Percentiles rank a stretch among this genome's conserved stretches.
Conservation (phyloP, 169 alveolate genomes). For the Plasmodium relictum region DNA sequence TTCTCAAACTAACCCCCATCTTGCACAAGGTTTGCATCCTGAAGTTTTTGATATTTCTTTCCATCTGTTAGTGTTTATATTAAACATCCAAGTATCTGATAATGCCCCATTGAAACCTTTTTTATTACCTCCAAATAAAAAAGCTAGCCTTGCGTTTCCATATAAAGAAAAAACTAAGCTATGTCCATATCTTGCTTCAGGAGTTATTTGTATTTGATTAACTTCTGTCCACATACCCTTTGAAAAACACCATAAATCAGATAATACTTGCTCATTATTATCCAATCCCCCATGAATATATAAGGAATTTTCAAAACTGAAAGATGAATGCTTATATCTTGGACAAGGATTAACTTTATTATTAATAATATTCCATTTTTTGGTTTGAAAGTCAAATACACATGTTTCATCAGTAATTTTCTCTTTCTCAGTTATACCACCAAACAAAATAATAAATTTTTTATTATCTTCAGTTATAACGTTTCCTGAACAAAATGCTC, state of each 20-base stretch:
- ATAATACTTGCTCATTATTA: slow-evolving; percentile 1
- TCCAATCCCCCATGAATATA: slow-evolving; percentile 75
- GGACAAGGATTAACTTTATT: slow-evolving; percentile 21
- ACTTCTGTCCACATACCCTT: slow-evolving; percentile 36
- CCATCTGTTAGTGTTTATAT: slow-evolving; percentile 49
- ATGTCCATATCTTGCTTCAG: slow-evolving; percentile 72
- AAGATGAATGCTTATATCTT: slow-evolving; percentile 74
- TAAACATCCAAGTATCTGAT: slow-evolving; percentile 61
- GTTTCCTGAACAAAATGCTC: slow-evolving; percentile 72
- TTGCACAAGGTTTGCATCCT: slow-evolving; percentile 70
- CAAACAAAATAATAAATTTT: slow-evolving; percentile 49
- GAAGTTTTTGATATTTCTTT: slow-evolving; percentile 14
- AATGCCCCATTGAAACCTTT: slow-evolving; percentile 66
- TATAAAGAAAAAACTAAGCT: slow-evolving; percentile 34
- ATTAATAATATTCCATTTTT: slow-evolving; percentile 51
- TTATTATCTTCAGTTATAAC: slow-evolving; percentile 64
- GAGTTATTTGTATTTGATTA: neutral
- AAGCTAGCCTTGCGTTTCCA: slow-evolving; percentile 33
- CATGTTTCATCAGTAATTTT: slow-evolving; percentile 61
- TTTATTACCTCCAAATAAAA: slow-evolving; percentile 76
- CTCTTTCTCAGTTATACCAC: slow-evolving; percentile 62
- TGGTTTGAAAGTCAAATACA: slow-evolving; percentile 69
- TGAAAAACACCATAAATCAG: slow-evolving; percentile 67
- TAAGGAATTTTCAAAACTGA: slow-evolving; percentile 32
- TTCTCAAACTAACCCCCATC: slow-evolving; percentile 70